Evolutionary conservation across 495 filamentous ascomycete species (phyloP).

Genomic region (Lepraria neglecta): DNA sequence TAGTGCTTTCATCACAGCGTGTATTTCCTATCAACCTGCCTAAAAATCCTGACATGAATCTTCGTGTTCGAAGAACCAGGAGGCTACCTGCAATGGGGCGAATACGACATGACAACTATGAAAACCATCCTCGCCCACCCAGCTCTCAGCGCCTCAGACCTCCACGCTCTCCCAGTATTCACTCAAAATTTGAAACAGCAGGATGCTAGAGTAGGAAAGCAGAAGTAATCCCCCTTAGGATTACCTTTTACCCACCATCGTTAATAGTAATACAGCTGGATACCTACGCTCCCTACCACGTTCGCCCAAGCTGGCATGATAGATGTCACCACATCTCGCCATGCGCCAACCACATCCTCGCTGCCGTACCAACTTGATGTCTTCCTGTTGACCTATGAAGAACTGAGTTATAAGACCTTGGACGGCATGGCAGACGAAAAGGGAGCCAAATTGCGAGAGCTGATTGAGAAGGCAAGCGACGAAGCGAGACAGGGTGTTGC

Average conservation of each 20-base stretch:
- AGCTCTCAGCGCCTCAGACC: neutral
- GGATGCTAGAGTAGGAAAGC: neutral
- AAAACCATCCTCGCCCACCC: neutral
- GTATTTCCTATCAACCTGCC: too few relatives aligned
- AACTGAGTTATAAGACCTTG: neutral
- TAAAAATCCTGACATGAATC: neutral
- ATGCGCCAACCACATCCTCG: neutral
- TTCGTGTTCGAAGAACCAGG: constrained; percentile 27
- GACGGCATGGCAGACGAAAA: neutral
- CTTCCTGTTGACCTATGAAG: constrained; percentile 13
- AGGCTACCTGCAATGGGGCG: constrained; percentile 35
- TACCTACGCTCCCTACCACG: constrained; percentile 1
- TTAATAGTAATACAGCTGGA: neutral
- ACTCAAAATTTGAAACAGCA: neutral
- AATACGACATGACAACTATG: constrained; percentile 25
- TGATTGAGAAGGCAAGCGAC: constrained; percentile 39
- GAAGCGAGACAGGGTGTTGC: constrained; percentile 12
- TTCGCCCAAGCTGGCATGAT: neutral
- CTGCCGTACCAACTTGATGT: constrained; percentile 13
- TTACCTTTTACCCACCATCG: neutral
- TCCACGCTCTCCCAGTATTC: constrained; percentile 7
- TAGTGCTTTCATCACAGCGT: too few relatives aligned
- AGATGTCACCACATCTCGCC: neutral
- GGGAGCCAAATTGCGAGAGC: neutral
- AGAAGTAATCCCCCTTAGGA: neutral